A percentile compares a stretch with the other conserved stretches of the same genome.
Evolutionary conservation across 495 filamentous ascomycete species (phyloP).

Genomic region (Schizothecium vesticola): DNA sequence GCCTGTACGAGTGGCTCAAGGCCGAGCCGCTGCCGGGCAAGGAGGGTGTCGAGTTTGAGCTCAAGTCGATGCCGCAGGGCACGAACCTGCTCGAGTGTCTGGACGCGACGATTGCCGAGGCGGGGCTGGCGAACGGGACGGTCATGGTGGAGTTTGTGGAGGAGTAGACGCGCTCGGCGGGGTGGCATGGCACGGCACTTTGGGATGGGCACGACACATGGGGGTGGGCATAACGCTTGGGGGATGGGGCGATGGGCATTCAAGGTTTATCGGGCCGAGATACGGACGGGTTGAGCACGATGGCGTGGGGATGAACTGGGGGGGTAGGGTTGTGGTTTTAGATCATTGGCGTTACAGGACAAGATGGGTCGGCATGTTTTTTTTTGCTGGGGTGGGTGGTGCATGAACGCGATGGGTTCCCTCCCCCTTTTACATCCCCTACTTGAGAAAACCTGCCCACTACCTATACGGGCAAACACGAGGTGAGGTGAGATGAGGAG

Average conservation of each 20-base stretch:
- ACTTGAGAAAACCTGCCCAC: background rate
- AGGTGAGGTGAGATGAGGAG: background rate
- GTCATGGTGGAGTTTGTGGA: slow-evolving; percentile 89
- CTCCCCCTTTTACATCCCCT: background rate
- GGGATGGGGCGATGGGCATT: no score
- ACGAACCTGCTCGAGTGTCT: slow-evolving; percentile 73
- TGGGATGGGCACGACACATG: no score
- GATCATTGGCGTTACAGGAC: background rate
- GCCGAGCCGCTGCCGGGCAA: slow-evolving; percentile 72
- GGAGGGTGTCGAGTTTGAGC: slow-evolving; percentile 71
- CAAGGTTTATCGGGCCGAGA: no score
- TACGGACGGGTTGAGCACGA: no score
- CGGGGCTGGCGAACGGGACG: slow-evolving; percentile 81
- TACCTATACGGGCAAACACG: background rate
- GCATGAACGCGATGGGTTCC: background rate
- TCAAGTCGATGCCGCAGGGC: slow-evolving; percentile 64
- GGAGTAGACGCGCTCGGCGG: slow-evolving; percentile 32
- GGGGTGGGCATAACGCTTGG: no score
- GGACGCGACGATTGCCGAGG: slow-evolving; percentile 68
- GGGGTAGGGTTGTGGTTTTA: background rate
- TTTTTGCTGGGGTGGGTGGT: background rate
- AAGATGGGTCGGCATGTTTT: background rate
- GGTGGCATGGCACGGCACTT: no score
- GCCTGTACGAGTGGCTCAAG: slow-evolving; percentile 96
- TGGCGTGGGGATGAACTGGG: background rate